Conservation (phyloP, 176 grass and related monocot genomes). For the Secale cereale region DNA sequence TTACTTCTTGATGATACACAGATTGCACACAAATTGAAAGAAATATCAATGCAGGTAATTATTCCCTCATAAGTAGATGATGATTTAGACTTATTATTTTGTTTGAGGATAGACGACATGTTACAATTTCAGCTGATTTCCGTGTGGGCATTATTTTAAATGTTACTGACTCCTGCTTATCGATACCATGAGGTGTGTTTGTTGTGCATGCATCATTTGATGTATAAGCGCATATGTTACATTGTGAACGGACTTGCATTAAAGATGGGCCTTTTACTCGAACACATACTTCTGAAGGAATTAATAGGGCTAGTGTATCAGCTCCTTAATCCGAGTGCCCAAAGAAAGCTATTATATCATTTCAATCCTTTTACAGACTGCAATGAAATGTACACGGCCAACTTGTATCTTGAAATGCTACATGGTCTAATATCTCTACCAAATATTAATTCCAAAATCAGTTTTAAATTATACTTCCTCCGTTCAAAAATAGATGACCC, state of each 20-base stretch:
- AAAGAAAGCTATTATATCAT: neutral
- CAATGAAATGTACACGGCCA: neutral
- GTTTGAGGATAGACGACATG: neutral
- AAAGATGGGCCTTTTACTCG: neutral
- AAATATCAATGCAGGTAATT: conserved; percentile 89
- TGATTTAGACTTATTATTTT: neutral
- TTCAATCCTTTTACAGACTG: conserved; percentile 20
- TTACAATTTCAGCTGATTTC: neutral
- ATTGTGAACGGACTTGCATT: neutral
- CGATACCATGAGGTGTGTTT: neutral
- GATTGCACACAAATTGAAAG: conserved; percentile 88
- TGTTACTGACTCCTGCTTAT: neutral
- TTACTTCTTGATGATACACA: conserved; percentile 89
- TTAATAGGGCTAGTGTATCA: neutral
- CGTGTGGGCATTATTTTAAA: neutral
- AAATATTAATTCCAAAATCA: neutral
- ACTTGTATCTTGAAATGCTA: conserved; percentile 3
- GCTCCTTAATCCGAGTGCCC: neutral
- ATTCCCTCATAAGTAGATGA: neutral
- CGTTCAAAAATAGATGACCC: no score
- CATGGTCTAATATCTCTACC: neutral
- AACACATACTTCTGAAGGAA: neutral
- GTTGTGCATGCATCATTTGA: neutral
- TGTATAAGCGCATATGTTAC: neutral
- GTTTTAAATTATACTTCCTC: neutral